Conservation (phyloP, 169 alveolate species). For the Sarcocystis neurona region DNA sequence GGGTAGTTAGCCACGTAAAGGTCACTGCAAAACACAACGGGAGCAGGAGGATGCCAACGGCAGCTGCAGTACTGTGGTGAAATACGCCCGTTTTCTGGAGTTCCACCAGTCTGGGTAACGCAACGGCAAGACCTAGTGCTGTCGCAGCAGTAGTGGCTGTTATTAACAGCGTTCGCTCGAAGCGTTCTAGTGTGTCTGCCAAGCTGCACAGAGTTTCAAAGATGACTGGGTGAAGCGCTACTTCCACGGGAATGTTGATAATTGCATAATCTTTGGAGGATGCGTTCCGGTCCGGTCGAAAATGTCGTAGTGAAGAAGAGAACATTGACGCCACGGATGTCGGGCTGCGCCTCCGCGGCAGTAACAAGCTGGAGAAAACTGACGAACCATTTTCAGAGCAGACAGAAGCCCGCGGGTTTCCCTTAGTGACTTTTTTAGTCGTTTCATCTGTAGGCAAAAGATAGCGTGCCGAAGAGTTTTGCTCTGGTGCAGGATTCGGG, state of each 20-base stretch:
- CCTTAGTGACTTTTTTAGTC: too few relatives aligned
- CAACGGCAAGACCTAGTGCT: slow-evolving; percentile 5
- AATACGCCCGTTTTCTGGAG: not conserved
- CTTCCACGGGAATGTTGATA: slow-evolving; percentile 35
- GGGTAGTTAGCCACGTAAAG: not conserved
- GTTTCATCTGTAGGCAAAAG: too few relatives aligned
- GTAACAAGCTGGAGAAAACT: not conserved
- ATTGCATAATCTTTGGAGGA: slow-evolving; percentile 17
- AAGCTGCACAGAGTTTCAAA: not conserved
- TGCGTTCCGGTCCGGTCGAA: too few relatives aligned
- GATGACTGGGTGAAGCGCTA: slow-evolving; percentile 24
- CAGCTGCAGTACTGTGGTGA: slow-evolving; percentile 4
- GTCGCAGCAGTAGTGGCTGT: slow-evolving; percentile 21
- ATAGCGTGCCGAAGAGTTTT: too few relatives aligned
- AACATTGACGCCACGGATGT: not conserved
- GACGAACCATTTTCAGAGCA: not conserved
- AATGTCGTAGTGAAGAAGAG: not conserved
- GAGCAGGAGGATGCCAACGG: slow-evolving; percentile 17
- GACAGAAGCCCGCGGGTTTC: too few relatives aligned
- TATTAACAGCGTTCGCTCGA: not conserved
- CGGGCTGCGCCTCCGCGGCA: not conserved
- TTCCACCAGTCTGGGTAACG: not conserved
- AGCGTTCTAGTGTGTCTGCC: not conserved
- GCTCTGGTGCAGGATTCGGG: too few relatives aligned
- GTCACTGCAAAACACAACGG: slow-evolving; percentile 1